These are phyloP conservation scores for Phylloporus sp. DNA, from an alignment of 768 basidiomycete genomes.

Conservation along the genomic window DNA sequence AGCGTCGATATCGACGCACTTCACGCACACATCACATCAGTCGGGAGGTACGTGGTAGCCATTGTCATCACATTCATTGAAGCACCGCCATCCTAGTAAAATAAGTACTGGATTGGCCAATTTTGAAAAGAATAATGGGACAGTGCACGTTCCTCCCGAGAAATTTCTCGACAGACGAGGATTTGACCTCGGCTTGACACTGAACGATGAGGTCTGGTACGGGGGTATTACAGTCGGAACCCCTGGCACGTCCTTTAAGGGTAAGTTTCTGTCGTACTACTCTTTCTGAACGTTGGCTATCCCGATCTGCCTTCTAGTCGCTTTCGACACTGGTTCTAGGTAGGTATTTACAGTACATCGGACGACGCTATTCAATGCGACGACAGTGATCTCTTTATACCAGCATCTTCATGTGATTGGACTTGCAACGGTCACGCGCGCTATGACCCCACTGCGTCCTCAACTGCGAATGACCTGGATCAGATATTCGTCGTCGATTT, in stretches of 20 bases:
- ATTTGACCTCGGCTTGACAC: too few relatives aligned
- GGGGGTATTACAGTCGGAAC: constrained; percentile 13
- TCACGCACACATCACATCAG: constrained; percentile 1
- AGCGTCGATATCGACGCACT: constrained; percentile 6
- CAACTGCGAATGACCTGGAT: constrained; percentile 22
- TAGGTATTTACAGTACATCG: neutral
- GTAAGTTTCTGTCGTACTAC: too few relatives aligned
- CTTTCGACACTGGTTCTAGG: constrained; percentile 29
- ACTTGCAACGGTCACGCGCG: constrained; percentile 27
- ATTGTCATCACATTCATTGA: neutral
- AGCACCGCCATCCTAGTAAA: constrained; percentile 4
- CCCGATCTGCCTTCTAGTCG: constrained; percentile 3
- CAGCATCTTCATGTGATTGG: neutral
- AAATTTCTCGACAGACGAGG: neutral
- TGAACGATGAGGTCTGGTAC: constrained; percentile 10
- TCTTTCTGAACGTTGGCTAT: neutral
- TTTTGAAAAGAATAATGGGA: constrained; percentile 9
- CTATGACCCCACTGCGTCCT: constrained; percentile 22
- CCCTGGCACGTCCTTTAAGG: neutral
- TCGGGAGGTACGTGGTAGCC: constrained; percentile 8
- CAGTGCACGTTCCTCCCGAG: neutral
- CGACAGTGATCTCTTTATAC: constrained; percentile 16
- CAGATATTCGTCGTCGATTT: constrained; percentile 29
- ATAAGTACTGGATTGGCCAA: neutral
- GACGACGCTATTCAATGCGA: neutral